Base-by-base conservation (phyloP, 2,329 filamentous ascomycete species). In the Talaromyces sp. region DNA sequence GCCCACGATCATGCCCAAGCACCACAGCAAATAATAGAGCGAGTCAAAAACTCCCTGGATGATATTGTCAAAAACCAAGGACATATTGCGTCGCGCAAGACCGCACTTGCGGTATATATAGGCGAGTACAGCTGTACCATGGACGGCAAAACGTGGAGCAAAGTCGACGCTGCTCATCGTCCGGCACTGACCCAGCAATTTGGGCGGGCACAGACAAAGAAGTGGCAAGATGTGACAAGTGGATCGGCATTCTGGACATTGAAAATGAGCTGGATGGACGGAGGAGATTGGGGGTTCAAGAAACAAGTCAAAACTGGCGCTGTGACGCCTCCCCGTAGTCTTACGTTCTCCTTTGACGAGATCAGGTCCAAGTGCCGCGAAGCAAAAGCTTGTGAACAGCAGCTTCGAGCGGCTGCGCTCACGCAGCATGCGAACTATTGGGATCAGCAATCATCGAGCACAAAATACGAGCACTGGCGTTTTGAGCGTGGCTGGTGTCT, bases 121-220 rank as follows among this genome's bases (percentile, higher is more conserved):
- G 86, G 85, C 25, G 86, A 88, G 72, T 88, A 86, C 73, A 85
- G 82, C 61, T 86, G 84, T 67, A 84, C 85, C 1, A 73, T 88
- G 64, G 80, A 82, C 59, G 81, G 82, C 17, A 78, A 83, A 54
- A 82, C 82, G 1, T 86, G 84, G 84, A 74, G 76, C 58, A 75
- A 78, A 66, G 79, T 82, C 61, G 74, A 77, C 35, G 72, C 75
- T n/a, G 74, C 74, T 60, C 81, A 75, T 62, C 31, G 75, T 71
- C 39, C 73, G 73, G 11, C 71, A 70, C 33, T 77, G 69, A 67
- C 75, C 72, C 2, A 80, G 76, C 31, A 83, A 66, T 72, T 65
- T 25, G 63, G 63, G 25, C 49, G 59, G 10, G 50, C 63, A 19
- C 63, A 65, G 69, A 81, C 77, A 31, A 70, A 76, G 11, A 77